Base-by-base conservation (phyloP, 140 eudicot genomes). In the Eryngium alpinum region DNA sequence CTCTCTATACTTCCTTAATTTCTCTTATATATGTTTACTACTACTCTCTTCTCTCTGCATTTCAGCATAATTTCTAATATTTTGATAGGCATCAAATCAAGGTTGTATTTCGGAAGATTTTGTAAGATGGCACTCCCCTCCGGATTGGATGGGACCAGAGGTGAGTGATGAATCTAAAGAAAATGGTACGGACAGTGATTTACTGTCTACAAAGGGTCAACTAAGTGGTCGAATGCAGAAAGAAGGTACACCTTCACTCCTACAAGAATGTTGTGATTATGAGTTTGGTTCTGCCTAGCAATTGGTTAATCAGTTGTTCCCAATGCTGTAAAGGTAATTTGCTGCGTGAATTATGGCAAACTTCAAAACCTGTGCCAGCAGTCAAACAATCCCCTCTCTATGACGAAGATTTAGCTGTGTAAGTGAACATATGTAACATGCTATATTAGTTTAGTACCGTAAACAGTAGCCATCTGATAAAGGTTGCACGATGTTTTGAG, bases 91-190 rank as follows among this genome's bases (percentile, higher is more conserved):
- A 63, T 98, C 99, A 87, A 96, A 96, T 87, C 99, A 98, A 6
- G 99, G 99, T 72, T 96, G 98, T 85, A 93, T 89, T 79, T 89
- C 93, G 71, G 99, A 96, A 84, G 99, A 96, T 88, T 96, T 96
- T 57, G 98, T 96, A 50, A 91, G 99, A 82, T 96, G 99, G 99
- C 98, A 96, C 83, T 96, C 99, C 32, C 99, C 99, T 46, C 99
- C 99, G 52, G 99, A 96, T 91, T 96, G 99, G 99, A 86, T 78
- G 87, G 97, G 93, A 89, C 84, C 81, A 34, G 88, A 88, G 25
- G 74, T 83, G 38, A 82, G 70, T 65, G 79, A 56, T 83, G 96
- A 87, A 51, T 82, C 81, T 63, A 84, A 86, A 70, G 93, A 86
- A 46, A 56, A 88, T 80, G 38, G 78, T 52, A 83, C 75, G 56